phyloP scores from a whole-genome alignment of 352 stramenopile species.

The Globisporangium iwayamae region DNA sequence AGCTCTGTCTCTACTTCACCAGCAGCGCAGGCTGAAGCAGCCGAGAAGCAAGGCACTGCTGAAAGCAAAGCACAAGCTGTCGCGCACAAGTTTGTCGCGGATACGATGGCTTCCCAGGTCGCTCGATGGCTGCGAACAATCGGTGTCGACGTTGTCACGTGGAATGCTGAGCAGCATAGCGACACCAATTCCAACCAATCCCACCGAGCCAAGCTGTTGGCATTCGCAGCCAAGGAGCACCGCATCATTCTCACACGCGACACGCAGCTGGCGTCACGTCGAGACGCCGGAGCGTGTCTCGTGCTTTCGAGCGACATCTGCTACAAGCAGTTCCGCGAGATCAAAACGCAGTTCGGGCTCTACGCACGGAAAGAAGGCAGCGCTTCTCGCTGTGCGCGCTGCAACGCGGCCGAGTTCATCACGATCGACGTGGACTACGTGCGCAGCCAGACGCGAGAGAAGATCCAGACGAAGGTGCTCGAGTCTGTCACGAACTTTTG shows the following conservation, averaged over 20 bases:
- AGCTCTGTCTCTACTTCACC: slow-evolving; percentile 2
- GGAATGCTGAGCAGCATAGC: slow-evolving; percentile 35
- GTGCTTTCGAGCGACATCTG: slow-evolving; percentile 45
- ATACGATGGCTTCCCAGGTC: slow-evolving; percentile 75
- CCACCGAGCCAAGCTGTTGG: slow-evolving; percentile 38
- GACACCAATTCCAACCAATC: slow-evolving; percentile 27
- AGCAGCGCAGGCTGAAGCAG: neutral
- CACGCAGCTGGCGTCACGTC: slow-evolving; percentile 32
- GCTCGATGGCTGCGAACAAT: slow-evolving; percentile 74
- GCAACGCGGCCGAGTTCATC: slow-evolving; percentile 42
- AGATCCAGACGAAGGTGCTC: slow-evolving; percentile 28
- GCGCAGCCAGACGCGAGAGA: slow-evolving; percentile 23
- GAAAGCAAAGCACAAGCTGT: neutral
- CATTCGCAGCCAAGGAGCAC: slow-evolving; percentile 29
- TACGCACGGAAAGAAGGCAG: slow-evolving; percentile 26
- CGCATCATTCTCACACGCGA: slow-evolving; percentile 56
- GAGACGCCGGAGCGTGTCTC: slow-evolving; percentile 49
- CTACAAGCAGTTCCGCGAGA: slow-evolving; percentile 56
- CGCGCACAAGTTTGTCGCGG: slow-evolving; percentile 65
- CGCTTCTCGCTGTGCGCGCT: slow-evolving; percentile 44
- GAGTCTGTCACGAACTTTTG: slow-evolving; percentile 35
- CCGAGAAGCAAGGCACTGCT: neutral
- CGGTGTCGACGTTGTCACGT: slow-evolving; percentile 71
- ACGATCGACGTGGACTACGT: slow-evolving; percentile 26
- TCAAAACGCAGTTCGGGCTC: slow-evolving; percentile 55